Conservation (phyloP, 768 basidiomycete genomes). For the Sarcodon aspratus region DNA sequence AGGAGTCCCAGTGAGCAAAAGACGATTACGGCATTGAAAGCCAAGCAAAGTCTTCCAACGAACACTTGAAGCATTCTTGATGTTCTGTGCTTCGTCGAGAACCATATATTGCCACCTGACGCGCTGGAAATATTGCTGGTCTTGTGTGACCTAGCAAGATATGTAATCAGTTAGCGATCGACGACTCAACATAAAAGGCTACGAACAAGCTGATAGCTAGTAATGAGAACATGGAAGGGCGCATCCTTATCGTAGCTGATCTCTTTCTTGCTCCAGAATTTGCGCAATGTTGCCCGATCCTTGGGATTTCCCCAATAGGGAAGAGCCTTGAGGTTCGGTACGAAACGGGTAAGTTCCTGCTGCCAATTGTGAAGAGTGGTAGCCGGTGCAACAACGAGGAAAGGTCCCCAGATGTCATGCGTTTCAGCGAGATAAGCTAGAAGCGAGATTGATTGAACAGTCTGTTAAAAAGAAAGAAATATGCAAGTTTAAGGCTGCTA, state of each 20-base stretch:
- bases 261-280: slow-evolving; percentile 98
- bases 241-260: slow-evolving; percentile 93
- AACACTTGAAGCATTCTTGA: slow-evolving; percentile 93
- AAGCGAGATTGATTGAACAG: slow-evolving; percentile 95
- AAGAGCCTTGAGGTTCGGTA: slow-evolving; percentile 84
- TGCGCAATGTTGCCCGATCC: slow-evolving; percentile 86
- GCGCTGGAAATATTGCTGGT: slow-evolving; percentile 95
- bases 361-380: slow-evolving; percentile 99
- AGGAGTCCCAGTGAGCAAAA: slow-evolving; percentile 93
- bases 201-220: slow-evolving; percentile 88
- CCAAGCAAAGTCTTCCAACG: slow-evolving; percentile 96
- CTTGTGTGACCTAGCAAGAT: slow-evolving; percentile 69
- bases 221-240: slow-evolving; percentile 93
- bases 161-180: no score
- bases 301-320: slow-evolving; percentile 99
- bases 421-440: slow-evolving; percentile 93
- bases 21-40: slow-evolving; percentile 90
- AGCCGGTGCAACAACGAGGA: slow-evolving; percentile 94
- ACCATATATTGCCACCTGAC: slow-evolving; percentile 99
- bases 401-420: slow-evolving; percentile 99
- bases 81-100: slow-evolving; percentile 98
- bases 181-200: background rate
- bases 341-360: slow-evolving; percentile 93
- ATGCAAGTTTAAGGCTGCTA: background rate
- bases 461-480: slow-evolving; percentile 29